Evolutionary conservation across 768 basidiomycete species (phyloP), one percentile per base, ranked within the genome.

Genomic region (Macrolepiota fuliginosa): DNA sequence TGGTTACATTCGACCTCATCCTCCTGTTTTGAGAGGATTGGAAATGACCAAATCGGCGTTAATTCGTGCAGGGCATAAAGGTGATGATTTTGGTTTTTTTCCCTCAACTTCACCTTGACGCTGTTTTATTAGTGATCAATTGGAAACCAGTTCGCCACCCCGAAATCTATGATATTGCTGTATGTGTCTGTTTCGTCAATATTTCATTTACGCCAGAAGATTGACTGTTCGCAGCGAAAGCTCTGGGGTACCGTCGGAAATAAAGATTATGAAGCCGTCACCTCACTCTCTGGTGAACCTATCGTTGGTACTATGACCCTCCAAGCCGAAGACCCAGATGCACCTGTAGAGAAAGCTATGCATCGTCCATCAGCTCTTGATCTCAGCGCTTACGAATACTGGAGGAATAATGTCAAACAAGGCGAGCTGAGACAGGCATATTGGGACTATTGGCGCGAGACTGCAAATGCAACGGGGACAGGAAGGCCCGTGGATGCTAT

Each of bases 401-500:
- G 90, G 90, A 83, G 89, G 66, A 46, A 84, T 7, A 88, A 90
- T 25, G 84, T 81, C 66, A 67, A 69, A 65, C 81, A 79, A 65
- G 72, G 71, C 4, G 76, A 78, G 11, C 64, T 88, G 32, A 80
- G 88, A 25, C 76, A 84, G 64, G 77, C 79, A 53, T 85, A 90
- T 67, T 71, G 89, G 50, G 80, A 85, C 51, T 72, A 83, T 53
- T 92, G 90, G 90, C 79, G 86, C 54, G 76, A 72, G 4, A 88
- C 86, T 0, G 73, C 65, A 10, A 63, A 57, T 0, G 51, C 66
- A 13, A 92, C 90, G 0, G 83, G 82, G 0, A 92, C 89, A 0
- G 89, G 87, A 1, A 74, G 92, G 1, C 87, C 90, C 4, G 81
- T 92, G 5, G 92, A 93, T 68, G 90, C 87, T 1, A 83, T 94